Evolutionary conservation across 176 grass and related monocot genomes (phyloP).

Genomic region (Oryza punctata): DNA sequence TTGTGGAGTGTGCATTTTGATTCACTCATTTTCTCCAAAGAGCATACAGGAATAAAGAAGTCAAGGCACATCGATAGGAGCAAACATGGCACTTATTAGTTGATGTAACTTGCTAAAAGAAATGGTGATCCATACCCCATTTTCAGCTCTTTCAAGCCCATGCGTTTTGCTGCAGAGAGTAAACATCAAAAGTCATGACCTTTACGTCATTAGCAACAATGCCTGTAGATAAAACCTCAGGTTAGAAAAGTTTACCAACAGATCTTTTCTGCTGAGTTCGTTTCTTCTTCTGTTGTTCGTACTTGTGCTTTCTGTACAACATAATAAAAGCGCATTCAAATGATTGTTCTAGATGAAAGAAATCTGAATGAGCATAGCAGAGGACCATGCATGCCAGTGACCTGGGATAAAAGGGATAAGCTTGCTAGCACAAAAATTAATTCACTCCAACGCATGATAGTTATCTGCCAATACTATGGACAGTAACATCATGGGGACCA

Average conservation of each 20-base stretch:
- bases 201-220: conserved; percentile 4
- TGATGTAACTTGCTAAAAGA: not conserved
- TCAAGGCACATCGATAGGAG: not conserved
- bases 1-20: not conserved
- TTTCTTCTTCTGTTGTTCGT: conserved; percentile 96
- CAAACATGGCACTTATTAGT: not conserved
- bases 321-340: conserved; percentile 33
- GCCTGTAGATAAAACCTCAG: not conserved
- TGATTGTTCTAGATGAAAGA: conserved; percentile 17
- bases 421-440: not conserved
- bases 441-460: not conserved
- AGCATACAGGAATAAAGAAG: not conserved
- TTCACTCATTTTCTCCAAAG: not conserved
- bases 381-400: not conserved
- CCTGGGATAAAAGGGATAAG: not conserved
- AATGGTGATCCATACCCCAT: conserved; percentile 67
- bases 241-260: conserved; percentile 47
- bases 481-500: not conserved
- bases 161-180: conserved; percentile 59
- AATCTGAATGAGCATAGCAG: conserved; percentile 17
- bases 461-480: not conserved
- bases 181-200: conserved; percentile 25
- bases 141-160: conserved; percentile 87
- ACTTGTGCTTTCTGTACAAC: conserved; percentile 84
- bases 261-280: conserved; percentile 90